Percentiles rank a stretch among this genome's conserved stretches.
phyloP scores from a whole-genome alignment of 352 stramenopile genomes.

The Globisporangium canariense region DNA sequence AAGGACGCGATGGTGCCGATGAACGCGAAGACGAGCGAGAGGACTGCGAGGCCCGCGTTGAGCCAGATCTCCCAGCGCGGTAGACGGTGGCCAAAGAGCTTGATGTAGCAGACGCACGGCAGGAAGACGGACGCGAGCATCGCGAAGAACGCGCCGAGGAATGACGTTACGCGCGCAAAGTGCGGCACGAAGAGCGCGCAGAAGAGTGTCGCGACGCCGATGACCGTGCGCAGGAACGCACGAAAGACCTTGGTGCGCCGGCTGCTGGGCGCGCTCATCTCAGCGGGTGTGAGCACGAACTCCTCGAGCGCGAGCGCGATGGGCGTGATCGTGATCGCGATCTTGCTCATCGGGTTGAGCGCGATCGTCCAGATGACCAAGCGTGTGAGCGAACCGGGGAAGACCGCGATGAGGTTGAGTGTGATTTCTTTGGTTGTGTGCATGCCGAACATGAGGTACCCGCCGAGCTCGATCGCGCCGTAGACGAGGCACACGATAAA shows the following conservation, averaged over 20 bases:
- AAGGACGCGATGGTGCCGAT: constrained; percentile 76
- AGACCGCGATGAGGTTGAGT: constrained; percentile 73
- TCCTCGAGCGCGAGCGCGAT: constrained; percentile 76
- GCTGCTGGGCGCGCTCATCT: constrained; percentile 31
- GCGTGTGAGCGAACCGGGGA: constrained; percentile 52
- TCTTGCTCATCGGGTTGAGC: constrained; percentile 88
- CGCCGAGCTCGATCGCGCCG: constrained; percentile 62
- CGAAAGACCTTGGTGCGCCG: constrained; percentile 44
- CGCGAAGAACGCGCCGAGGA: constrained; percentile 83
- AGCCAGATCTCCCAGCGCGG: constrained; percentile 45
- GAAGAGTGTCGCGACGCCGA: constrained; percentile 51
- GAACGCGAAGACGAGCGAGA: constrained; percentile 70
- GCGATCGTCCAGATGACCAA: constrained; percentile 81
- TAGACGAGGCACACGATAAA: constrained; percentile 71
- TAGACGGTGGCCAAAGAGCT: constrained; percentile 64
- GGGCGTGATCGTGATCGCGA: constrained; percentile 81
- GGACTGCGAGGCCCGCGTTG: constrained; percentile 48
- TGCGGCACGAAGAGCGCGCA: constrained; percentile 75
- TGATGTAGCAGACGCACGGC: constrained; percentile 82
- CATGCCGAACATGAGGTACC: constrained; percentile 83
- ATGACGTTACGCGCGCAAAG: constrained; percentile 82
- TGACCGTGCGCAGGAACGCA: constrained; percentile 56
- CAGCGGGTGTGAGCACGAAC: constrained; percentile 46
- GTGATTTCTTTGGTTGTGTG: constrained; percentile 85
- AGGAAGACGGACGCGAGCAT: constrained; percentile 84